These are phyloP conservation scores for Colletotrichum camelliae DNA, from an alignment of 2,329 filamentous ascomycete species.

Conservation along the genomic window DNA sequence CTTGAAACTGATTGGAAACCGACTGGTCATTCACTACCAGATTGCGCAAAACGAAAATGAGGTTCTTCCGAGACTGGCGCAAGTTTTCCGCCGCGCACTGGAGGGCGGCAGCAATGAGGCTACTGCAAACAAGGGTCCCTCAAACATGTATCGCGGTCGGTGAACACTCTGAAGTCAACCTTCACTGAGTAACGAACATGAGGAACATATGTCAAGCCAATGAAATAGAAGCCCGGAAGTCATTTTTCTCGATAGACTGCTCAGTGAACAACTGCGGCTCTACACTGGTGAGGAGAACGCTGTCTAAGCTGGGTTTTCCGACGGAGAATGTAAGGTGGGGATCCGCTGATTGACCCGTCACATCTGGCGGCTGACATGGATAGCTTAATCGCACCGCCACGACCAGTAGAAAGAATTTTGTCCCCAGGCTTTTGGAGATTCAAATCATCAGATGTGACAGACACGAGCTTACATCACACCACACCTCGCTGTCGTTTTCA, in stretches of 20 bases:
- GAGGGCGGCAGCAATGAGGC: constrained; percentile 23
- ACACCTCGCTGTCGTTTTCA: neutral
- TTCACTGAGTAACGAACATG: neutral
- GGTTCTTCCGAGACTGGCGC: constrained; percentile 61
- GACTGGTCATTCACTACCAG: constrained; percentile 61
- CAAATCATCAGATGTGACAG: neutral
- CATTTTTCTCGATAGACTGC: neutral
- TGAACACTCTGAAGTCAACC: neutral
- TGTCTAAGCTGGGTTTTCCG: neutral
- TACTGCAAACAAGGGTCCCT: neutral
- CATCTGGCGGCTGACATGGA: neutral
- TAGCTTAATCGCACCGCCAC: neutral
- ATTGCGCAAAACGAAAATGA: constrained; percentile 66
- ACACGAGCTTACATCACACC: neutral
- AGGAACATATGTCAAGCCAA: neutral
- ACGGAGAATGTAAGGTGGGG: neutral
- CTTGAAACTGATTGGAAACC: constrained; percentile 42
- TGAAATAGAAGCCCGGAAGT: neutral
- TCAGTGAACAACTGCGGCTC: neutral
- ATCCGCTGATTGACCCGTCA: neutral
- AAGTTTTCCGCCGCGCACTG: constrained; percentile 53
- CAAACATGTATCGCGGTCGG: constrained; percentile 23
- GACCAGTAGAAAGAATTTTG: neutral
- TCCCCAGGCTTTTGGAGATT: neutral
- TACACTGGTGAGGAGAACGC: neutral